Base-by-base conservation (phyloP, 495 filamentous ascomycete genomes). In the Neohortaea acidophila region DNA sequence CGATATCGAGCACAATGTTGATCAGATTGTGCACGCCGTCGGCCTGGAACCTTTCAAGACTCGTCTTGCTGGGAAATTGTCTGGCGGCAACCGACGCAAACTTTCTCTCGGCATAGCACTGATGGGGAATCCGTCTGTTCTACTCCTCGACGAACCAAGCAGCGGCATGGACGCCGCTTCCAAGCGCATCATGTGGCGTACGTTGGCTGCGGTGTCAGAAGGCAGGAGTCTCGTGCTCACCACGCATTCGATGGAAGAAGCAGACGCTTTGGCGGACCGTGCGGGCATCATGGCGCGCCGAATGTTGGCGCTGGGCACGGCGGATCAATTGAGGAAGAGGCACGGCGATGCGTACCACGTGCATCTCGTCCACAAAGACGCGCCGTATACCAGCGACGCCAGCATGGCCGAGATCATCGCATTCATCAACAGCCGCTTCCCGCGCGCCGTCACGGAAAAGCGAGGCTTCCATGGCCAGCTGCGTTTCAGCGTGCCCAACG, bases 391-490 rank as follows among this genome's bases (percentile, higher is more conserved):
- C 2, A 58, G 62, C 0, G 62, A 66, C 1, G 66, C 59, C n/a
- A 78, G 82, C 40, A 82, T 84, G 64, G 55, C 65, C 2, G 52
- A 55, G 17, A 61, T 87, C 21, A 65, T 72, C 42, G 14, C 31
- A 0, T 91, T 80, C 78, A 66, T 87, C 7, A 13, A 54, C 10
- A 40, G 43, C 4, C 60, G 59, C 8, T 73, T 85, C 41, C 60
- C 64, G 0, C 66, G 65, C 3, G 77, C 78, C 0, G 59, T 61
- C 21, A 57, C 81, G 14, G 84, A 91, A 54, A 67, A 73, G 8
- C 71, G 78, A 51, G 75, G 69, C 10, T 91, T 79, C 50, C 81
- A 89, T 47, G 84, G 84, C 0, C 84, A 91, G 53, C 58, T 93
- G 51, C 62, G 80, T 4, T 91, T 87, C 53, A 75, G 67, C 17